Evolutionary conservation across 2,329 filamentous ascomycete species (phyloP).

Genomic region (Arthrobotrys pseudoclavata): DNA sequence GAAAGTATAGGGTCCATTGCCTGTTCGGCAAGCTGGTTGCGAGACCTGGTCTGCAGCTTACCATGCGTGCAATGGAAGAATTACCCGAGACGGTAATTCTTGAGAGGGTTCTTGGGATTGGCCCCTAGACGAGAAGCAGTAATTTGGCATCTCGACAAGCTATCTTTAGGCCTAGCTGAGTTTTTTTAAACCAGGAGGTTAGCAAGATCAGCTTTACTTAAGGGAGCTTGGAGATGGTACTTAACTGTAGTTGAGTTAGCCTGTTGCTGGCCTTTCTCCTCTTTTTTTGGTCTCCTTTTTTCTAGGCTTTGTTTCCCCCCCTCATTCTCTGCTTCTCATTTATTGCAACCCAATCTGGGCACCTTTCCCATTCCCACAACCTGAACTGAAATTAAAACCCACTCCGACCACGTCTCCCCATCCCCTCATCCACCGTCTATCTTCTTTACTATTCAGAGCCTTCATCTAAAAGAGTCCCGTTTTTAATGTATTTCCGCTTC

Average conservation of each 20-base stretch:
- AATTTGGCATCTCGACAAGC: constrained; percentile 19
- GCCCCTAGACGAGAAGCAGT: constrained; percentile 30
- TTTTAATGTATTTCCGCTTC: constrained; percentile 51
- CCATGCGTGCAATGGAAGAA: constrained; percentile 21
- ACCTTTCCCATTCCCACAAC: constrained; percentile 10
- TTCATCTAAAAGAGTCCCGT: constrained; percentile 50
- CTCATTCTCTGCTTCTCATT: constrained; percentile 9
- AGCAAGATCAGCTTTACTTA: not conserved
- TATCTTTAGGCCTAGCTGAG: constrained; percentile 9
- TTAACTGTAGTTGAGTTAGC: not conserved
- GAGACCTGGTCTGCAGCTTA: constrained; percentile 32
- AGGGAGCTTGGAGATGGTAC: not conserved
- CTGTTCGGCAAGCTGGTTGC: constrained; percentile 58
- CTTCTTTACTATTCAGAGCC: constrained; percentile 14
- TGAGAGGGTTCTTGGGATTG: constrained; percentile 9
- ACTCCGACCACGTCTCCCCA: constrained; percentile 64
- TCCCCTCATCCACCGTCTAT: constrained; percentile 64
- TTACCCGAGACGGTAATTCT: constrained; percentile 45
- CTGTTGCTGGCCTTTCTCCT: not conserved
- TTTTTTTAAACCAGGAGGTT: not conserved
- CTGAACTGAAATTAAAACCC: constrained; percentile 63
- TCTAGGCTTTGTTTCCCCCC: constrained; percentile 1
- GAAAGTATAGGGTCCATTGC: constrained; percentile 48
- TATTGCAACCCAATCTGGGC: constrained; percentile 5
- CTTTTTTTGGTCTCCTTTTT: constrained; percentile 24